These are phyloP conservation scores for Lonicera japonica DNA, from an alignment of 129 eudicot species.

Conservation along the genomic window DNA sequence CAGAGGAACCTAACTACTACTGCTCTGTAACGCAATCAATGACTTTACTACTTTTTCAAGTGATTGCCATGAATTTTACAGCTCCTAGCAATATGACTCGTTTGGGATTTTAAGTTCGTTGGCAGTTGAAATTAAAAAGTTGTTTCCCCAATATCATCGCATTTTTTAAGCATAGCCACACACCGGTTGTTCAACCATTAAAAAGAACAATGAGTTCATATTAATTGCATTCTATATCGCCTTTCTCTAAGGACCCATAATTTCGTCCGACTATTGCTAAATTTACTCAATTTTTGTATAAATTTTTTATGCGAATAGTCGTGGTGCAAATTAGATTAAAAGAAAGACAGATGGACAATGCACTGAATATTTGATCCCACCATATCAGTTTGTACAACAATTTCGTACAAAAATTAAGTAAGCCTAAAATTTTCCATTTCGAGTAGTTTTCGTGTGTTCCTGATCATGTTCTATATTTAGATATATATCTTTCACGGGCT, in stretches of 20 bases:
- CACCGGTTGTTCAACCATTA: background rate
- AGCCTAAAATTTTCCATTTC: no score
- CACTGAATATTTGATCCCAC: no score
- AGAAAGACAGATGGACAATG: no score
- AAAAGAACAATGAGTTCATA: background rate
- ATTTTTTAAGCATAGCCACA: background rate
- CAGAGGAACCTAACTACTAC: no score
- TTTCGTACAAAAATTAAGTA: no score
- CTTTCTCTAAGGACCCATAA: background rate
- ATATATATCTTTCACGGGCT: slow-evolving; percentile 13
- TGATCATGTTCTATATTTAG: background rate
- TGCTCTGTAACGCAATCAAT: no score
- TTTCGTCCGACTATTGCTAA: no score
- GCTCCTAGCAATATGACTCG: background rate
- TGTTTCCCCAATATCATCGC: background rate
- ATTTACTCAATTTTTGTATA: no score
- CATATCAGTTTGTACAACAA: no score
- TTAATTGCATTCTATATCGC: background rate
- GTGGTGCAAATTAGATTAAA: no score
- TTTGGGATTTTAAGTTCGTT: background rate
- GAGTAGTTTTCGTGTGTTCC: slow-evolving; percentile 1
- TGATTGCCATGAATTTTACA: background rate
- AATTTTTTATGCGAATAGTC: no score
- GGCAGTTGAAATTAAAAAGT: background rate
- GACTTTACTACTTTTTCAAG: background rate